These are phyloP conservation scores for Excoecaria cochinchinensis DNA, from an alignment of 345 rosid species.

Conservation along the genomic window DNA sequence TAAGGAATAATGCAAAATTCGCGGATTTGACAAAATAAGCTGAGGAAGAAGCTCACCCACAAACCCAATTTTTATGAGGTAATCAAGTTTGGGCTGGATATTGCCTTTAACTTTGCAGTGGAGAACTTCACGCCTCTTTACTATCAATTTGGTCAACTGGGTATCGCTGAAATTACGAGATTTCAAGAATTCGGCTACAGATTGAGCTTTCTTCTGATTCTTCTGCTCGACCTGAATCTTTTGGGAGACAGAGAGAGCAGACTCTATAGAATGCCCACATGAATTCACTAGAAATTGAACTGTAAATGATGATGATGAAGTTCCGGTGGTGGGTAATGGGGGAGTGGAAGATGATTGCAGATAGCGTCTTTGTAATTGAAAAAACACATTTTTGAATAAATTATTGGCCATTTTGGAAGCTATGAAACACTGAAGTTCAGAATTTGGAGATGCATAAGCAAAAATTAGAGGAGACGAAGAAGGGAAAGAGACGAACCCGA, in stretches of 20 bases:
- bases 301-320: conserved; percentile 7
- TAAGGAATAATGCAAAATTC: conserved; percentile 7
- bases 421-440: background rate
- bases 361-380: background rate
- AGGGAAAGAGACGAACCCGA: background rate
- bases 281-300: conserved; percentile 18
- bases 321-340: background rate
- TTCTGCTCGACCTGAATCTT: conserved; percentile 13
- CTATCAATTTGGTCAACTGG: conserved; percentile 23
- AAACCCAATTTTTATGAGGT: conserved; percentile 16
- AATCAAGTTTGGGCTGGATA: conserved; percentile 24
- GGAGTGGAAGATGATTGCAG: background rate
- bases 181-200: conserved; percentile 13
- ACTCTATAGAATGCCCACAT: conserved; percentile 25
- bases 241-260: conserved; percentile 23
- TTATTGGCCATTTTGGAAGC: conserved; percentile 6
- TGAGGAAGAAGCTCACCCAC: conserved; percentile 18
- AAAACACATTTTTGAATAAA: background rate
- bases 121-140: conserved; percentile 16
- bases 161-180: conserved; percentile 17
- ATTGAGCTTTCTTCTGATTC: background rate
- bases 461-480: background rate
- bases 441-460: background rate
- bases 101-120: background rate
- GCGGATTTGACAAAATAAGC: conserved; percentile 18